Percentiles rank a stretch among this genome's conserved stretches.
These are phyloP conservation scores for Periconia sp. DNA, from an alignment of 2,329 filamentous ascomycete genomes.

Conservation along the genomic window DNA sequence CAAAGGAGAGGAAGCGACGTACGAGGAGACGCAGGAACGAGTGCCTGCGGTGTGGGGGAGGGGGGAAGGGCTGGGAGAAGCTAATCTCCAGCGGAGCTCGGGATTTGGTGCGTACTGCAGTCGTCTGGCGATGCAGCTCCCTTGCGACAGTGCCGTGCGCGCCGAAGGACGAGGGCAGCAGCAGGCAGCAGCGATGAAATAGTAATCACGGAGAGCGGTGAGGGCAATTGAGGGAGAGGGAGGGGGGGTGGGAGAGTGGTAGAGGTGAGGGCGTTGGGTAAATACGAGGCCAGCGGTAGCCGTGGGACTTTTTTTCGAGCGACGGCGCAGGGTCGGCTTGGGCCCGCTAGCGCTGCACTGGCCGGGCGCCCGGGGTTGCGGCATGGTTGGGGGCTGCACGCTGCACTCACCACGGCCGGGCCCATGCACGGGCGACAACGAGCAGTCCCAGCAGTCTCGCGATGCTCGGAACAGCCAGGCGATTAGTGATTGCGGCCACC, in stretches of 20 bases:
- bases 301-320: constrained; percentile 33
- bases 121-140: constrained; percentile 33
- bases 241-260: constrained; percentile 18
- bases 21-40: constrained; percentile 5
- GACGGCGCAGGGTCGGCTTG: constrained; percentile 14
- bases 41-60: constrained; percentile 25
- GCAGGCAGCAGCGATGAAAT: constrained; percentile 24
- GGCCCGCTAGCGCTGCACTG: constrained; percentile 19
- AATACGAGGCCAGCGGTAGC: constrained; percentile 14
- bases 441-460: too few species aligned
- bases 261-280: constrained; percentile 26
- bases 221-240: constrained; percentile 25
- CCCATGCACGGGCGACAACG: too few species aligned
- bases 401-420: too few species aligned
- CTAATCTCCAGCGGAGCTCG: constrained; percentile 41
- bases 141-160: constrained; percentile 28
- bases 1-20: constrained; percentile 1
- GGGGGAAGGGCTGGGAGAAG: constrained; percentile 33
- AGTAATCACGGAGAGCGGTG: constrained; percentile 20
- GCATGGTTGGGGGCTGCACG: too few species aligned
- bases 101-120: constrained; percentile 41
- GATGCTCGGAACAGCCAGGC: too few species aligned
- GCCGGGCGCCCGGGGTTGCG: constrained; percentile 11
- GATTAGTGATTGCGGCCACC: too few species aligned
- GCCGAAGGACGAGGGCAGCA: constrained; percentile 6